Percentiles rank a stretch among this genome's conserved stretches.
phyloP scores from a whole-genome alignment of 176 grass and related monocot genomes.

The Aegilops sharonensis region DNA sequence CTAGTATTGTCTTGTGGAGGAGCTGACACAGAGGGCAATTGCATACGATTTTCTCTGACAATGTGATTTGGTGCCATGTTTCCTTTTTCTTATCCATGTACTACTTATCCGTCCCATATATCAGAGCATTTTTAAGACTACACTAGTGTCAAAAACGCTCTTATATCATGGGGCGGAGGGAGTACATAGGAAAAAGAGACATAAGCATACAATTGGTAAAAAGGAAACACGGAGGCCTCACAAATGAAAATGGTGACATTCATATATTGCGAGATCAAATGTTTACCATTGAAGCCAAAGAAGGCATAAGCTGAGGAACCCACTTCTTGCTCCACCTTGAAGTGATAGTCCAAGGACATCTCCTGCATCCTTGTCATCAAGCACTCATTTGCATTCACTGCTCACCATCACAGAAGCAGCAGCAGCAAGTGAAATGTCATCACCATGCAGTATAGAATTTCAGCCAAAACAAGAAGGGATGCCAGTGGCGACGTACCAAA shows the following conservation, averaged over 20 bases:
- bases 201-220: background rate
- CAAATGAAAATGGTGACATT: background rate
- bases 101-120: no score
- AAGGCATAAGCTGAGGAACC: conserved; percentile 60
- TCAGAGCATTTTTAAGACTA: no score
- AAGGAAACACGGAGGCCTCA: background rate
- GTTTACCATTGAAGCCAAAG: conserved; percentile 74
- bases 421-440: background rate
- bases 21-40: background rate
- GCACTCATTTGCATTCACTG: conserved; percentile 74
- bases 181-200: background rate
- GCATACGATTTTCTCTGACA: background rate
- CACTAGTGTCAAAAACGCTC: no score
- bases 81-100: background rate
- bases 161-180: no score
- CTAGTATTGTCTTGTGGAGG: background rate
- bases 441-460: background rate
- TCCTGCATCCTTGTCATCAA: conserved; percentile 88
- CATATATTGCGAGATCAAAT: background rate
- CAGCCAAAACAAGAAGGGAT: background rate
- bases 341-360: conserved; percentile 87
- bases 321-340: conserved; percentile 69
- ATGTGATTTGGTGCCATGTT: background rate
- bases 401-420: background rate
- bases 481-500: conserved; percentile 38